Evolutionary conservation across 768 basidiomycete genomes (phyloP), one percentile per base, ranked within the genome.

Genomic region (Leccinum variicolor): DNA sequence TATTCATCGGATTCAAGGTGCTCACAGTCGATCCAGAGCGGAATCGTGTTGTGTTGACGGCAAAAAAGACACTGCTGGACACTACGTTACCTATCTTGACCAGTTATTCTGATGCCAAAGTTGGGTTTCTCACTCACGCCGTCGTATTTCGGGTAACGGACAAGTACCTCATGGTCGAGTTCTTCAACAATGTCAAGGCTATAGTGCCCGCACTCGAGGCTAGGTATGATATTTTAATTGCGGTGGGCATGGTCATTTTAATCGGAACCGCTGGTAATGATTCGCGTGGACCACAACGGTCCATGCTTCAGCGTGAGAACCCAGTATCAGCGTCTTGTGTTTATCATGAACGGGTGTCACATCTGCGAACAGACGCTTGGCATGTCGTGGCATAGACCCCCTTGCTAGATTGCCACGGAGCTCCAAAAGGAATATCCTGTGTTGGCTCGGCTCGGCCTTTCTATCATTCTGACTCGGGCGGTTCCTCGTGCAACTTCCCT

Each of bases 61-160:
- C 95, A 19, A 98, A 98, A 77, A 95, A 92, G 76, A 85, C 89
- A 1, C 77, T 99, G 14, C 69, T 98, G 29, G 89, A 93, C 26
- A 92, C 95, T 1, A 79, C 81, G 1, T 74, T 93, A 2, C 90
- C 90, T 3, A 77, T 92, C 49, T 66, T 96, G 36, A 71, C 87
- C 2, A 78, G 73, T 15, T 68, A 87, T 54, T 86, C 86, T 34
- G 88, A 92, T 55, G 85, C 83, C 33, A 77, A 82, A 65, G 76
- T 82, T 6, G 94, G 94, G 4, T 67, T 82, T 36, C 75, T 96
- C 25, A 82, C 89, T 0, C 84, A 94, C 68, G 95, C 86, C 2
- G 90, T 92, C 3, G 80, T 99, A 49, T 89, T 86, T 77, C 91
- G 87, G 69, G 77, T 91, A n/a, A 76, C 84, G 33, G 89, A 92